phyloP scores from a whole-genome alignment of 129 eudicot species.

The Logfia minima region DNA sequence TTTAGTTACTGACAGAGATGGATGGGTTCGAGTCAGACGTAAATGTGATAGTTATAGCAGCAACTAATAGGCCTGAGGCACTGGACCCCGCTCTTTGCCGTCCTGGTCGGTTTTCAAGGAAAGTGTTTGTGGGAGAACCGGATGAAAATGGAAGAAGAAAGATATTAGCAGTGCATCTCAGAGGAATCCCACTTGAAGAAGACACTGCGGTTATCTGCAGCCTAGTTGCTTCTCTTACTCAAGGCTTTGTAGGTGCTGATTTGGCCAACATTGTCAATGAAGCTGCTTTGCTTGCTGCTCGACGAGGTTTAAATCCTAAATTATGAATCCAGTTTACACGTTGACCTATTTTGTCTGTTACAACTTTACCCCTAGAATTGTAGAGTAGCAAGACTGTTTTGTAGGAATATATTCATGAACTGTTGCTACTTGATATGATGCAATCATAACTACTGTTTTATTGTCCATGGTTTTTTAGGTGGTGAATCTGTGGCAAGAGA shows the following conservation, averaged over 20 bases:
- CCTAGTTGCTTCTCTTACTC: conserved; percentile 90
- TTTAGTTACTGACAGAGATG: conserved; percentile 91
- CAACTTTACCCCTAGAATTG: background rate
- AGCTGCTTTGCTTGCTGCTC: conserved; percentile 93
- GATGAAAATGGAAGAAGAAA: conserved; percentile 90
- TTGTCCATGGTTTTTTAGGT: conserved; percentile 45
- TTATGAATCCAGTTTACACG: background rate
- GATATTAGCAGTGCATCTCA: conserved; percentile 74
- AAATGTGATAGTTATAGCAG: conserved; percentile 87
- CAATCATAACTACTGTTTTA: conserved; percentile 7
- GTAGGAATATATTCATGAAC: background rate
- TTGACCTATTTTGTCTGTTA: background rate
- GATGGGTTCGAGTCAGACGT: conserved; percentile 89
- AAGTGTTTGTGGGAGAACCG: conserved; percentile 91
- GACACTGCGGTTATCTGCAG: conserved; percentile 58
- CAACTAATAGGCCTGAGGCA: conserved; percentile 97
- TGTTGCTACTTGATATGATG: conserved; percentile 6
- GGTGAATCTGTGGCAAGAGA: conserved; percentile 87
- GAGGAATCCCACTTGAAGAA: conserved; percentile 91
- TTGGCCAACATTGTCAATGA: conserved; percentile 93
- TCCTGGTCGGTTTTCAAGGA: conserved; percentile 97
- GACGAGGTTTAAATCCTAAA: conserved; percentile 56
- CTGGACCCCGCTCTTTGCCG: conserved; percentile 93
- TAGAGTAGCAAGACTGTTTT: background rate
- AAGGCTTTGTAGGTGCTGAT: conserved; percentile 97